phyloP scores from a whole-genome alignment of 495 filamentous ascomycete genomes.

The Aspergillus hancockii region DNA sequence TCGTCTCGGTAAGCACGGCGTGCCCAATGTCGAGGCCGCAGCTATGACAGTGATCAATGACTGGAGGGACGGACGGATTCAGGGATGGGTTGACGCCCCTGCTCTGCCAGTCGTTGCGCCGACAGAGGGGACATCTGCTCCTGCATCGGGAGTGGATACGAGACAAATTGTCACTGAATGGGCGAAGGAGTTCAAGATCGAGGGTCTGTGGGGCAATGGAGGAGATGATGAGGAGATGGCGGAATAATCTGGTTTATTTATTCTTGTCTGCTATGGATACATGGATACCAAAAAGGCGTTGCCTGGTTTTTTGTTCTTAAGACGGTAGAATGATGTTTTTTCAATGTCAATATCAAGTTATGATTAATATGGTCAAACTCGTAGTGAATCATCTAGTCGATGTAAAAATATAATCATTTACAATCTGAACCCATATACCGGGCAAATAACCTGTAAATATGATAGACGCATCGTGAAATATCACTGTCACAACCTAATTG shows the following conservation, averaged over 20 bases:
- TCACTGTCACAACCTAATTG: no score
- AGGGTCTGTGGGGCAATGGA: slow-evolving; percentile 83
- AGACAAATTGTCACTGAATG: slow-evolving; percentile 90
- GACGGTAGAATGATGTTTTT: slow-evolving; percentile 13
- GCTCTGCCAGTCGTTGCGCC: slow-evolving; percentile 54
- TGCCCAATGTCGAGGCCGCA: slow-evolving; percentile 84
- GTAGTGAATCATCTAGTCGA: not conserved
- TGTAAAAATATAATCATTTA: no score
- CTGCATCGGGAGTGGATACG: slow-evolving; percentile 56
- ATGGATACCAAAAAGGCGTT: slow-evolving; percentile 18
- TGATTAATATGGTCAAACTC: not conserved
- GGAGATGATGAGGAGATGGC: slow-evolving; percentile 48
- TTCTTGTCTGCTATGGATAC: slow-evolving; percentile 8
- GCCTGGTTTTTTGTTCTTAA: slow-evolving; percentile 15
- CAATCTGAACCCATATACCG: no score
- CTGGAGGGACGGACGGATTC: slow-evolving; percentile 93
- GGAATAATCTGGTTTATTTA: slow-evolving; percentile 30
- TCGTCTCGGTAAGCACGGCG: slow-evolving; percentile 81
- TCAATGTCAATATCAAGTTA: not conserved
- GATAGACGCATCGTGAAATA: no score
- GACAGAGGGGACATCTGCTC: slow-evolving; percentile 28
- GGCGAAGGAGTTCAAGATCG: slow-evolving; percentile 94
- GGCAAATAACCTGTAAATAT: no score
- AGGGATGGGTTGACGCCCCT: slow-evolving; percentile 86
- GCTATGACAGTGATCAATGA: slow-evolving; percentile 92